Conservation (phyloP, 352 stramenopile genomes). For the Globisporangium mamillatum region DNA sequence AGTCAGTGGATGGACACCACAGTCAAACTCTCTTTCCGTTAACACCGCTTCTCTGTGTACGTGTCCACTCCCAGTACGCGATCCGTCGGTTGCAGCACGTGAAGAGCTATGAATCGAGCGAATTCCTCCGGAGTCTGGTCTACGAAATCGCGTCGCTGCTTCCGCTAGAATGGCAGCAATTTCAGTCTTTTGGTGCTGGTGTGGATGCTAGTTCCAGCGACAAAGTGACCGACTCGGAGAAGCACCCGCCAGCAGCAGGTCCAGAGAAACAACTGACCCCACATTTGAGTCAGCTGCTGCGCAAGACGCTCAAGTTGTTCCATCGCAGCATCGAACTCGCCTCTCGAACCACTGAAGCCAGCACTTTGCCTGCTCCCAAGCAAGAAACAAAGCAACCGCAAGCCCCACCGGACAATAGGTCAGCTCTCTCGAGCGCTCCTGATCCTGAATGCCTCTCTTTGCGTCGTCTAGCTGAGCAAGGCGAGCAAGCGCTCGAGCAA, state of each 20-base stretch:
- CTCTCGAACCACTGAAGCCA: not conserved
- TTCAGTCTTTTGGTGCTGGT: constrained; percentile 7
- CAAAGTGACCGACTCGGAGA: not conserved
- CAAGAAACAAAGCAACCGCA: not conserved
- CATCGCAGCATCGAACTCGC: not conserved
- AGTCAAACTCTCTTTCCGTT: constrained; percentile 1
- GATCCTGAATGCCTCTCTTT: not conserved
- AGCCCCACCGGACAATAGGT: not conserved
- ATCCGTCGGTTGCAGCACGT: constrained; percentile 42
- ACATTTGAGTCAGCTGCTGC: not conserved
- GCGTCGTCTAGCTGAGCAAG: not conserved
- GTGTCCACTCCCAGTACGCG: constrained; percentile 31
- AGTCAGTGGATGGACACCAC: not conserved
- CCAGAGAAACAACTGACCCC: not conserved
- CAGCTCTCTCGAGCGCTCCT: not conserved
- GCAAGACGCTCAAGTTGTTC: not conserved
- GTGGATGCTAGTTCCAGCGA: not conserved
- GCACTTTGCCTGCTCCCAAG: not conserved
- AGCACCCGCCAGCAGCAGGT: not conserved
- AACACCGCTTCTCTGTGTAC: not conserved
- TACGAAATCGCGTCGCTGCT: constrained; percentile 36
- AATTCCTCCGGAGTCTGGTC: constrained; percentile 28
- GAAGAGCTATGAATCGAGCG: constrained; percentile 18
- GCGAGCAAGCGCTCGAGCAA: not conserved
- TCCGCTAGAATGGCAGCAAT: constrained; percentile 31